Percentiles rank a stretch among this genome's conserved stretches.
These are phyloP conservation scores for Phytophthora melonis DNA, from an alignment of 352 stramenopile species.

Conservation along the genomic window DNA sequence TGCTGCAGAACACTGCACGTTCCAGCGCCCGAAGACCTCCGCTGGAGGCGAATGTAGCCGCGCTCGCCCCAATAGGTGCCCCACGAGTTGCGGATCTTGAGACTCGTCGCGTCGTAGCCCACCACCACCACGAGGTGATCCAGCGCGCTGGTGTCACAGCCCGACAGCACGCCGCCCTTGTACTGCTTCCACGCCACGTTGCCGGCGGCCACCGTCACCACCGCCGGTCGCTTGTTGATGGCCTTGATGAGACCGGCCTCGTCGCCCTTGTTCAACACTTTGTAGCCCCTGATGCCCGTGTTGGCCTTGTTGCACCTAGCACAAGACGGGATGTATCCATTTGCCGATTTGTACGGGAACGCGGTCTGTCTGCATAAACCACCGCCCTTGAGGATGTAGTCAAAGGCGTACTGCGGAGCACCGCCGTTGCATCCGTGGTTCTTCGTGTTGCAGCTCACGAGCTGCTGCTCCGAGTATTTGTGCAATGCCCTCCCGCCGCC, in stretches of 20 bases:
- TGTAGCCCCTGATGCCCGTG: slow-evolving; percentile 49
- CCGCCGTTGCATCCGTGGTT: slow-evolving; percentile 92
- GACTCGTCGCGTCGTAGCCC: slow-evolving; percentile 89
- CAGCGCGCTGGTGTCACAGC: slow-evolving; percentile 79
- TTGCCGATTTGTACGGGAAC: slow-evolving; percentile 67
- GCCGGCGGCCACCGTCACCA: slow-evolving; percentile 93
- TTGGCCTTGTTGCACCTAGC: slow-evolving; percentile 26
- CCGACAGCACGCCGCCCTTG: slow-evolving; percentile 88
- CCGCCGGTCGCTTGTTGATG: slow-evolving; percentile 91
- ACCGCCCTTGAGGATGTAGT: slow-evolving; percentile 84
- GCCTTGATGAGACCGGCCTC: slow-evolving; percentile 82
- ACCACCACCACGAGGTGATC: slow-evolving; percentile 97
- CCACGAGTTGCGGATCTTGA: slow-evolving; percentile 98
- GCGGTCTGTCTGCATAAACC: slow-evolving; percentile 64
- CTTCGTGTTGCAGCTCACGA: slow-evolving; percentile 88
- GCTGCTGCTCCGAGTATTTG: slow-evolving; percentile 90
- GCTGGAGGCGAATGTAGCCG: slow-evolving; percentile 93
- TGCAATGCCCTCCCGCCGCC: slow-evolving; percentile 61
- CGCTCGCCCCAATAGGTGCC: slow-evolving; percentile 91
- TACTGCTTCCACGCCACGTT: slow-evolving; percentile 97
- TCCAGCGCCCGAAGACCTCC: slow-evolving; percentile 58
- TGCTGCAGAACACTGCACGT: slow-evolving; percentile 54
- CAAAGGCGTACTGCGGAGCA: slow-evolving; percentile 84
- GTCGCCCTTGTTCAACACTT: slow-evolving; percentile 55
- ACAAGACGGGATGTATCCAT: slow-evolving; percentile 32